Conservation (phyloP, 2,329 filamentous ascomycete genomes). For the Ophiocordyceps robertsii region DNA sequence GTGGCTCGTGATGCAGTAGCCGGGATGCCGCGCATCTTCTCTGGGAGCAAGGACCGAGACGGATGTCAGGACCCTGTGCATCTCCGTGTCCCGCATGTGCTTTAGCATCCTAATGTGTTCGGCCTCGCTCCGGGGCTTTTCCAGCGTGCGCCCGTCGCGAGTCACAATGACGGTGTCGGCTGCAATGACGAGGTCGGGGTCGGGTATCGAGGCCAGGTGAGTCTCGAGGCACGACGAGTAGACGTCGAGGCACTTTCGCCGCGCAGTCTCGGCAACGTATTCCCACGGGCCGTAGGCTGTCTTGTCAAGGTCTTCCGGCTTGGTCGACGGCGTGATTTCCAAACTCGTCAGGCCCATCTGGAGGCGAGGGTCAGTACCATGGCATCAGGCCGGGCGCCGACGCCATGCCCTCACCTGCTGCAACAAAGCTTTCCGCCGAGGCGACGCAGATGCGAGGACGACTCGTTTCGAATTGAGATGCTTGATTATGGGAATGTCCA, state of each 20-base stretch:
- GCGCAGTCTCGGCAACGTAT: conserved; percentile 81
- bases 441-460: conserved; percentile 82
- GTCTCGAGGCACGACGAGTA: conserved; percentile 33
- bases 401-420: conserved; percentile 37
- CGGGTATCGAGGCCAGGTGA: conserved; percentile 34
- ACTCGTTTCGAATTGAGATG: conserved; percentile 67
- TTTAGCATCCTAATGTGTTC: conserved; percentile 79
- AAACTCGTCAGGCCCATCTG: conserved; percentile 69
- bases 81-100: conserved; percentile 59
- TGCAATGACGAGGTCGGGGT: conserved; percentile 75
- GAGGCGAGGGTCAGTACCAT: conserved; percentile 4
- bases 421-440: conserved; percentile 70
- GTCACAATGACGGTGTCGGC: conserved; percentile 86
- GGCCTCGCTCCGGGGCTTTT: conserved; percentile 74
- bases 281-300: conserved; percentile 61
- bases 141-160: conserved; percentile 62
- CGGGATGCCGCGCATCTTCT: conserved; percentile 67
- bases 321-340: conserved; percentile 71
- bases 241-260: conserved; percentile 69
- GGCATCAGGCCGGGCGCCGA: neutral
- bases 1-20: conserved; percentile 68
- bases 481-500: conserved; percentile 68
- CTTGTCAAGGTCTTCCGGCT: conserved; percentile 79
- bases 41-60: conserved; percentile 74
- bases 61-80: conserved; percentile 77